phyloP scores from a whole-genome alignment of 164 flowering plant species.

The Vitis riparia region DNA sequence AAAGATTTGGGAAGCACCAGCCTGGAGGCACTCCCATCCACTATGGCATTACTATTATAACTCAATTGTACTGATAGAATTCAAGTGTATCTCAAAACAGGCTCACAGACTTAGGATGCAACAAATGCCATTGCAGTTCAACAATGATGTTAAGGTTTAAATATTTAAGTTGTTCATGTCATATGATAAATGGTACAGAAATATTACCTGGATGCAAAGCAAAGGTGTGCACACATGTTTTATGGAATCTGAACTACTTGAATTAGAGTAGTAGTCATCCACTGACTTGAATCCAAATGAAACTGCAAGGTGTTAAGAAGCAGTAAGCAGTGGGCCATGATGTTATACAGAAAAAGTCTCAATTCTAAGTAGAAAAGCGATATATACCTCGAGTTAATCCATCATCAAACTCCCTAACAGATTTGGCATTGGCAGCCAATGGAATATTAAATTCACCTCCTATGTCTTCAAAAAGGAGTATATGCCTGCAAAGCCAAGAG shows the following conservation, averaged over 20 bases:
- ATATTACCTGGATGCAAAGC: constrained; percentile 84
- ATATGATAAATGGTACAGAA: constrained; percentile 5
- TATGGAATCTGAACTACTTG: constrained; percentile 80
- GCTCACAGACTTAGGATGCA: neutral
- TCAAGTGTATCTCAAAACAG: neutral
- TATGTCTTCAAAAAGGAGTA: constrained; percentile 74
- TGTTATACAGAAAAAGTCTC: neutral
- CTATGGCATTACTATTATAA: neutral
- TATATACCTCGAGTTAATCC: constrained; percentile 72
- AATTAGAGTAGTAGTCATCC: constrained; percentile 82
- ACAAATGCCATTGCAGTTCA: too few relatives aligned
- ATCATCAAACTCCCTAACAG: constrained; percentile 85
- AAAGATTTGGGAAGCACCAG: neutral
- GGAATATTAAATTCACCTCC: constrained; percentile 76
- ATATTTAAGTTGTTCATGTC: neutral
- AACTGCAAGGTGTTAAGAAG: constrained; percentile 42
- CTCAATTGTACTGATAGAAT: neutral
- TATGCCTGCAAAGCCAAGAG: constrained; percentile 53
- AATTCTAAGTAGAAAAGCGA: neutral
- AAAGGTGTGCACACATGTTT: constrained; percentile 68
- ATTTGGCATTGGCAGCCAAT: constrained; percentile 65
- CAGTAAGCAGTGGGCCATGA: constrained; percentile 6
- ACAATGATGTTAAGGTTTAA: too few relatives aligned
- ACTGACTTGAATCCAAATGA: constrained; percentile 95
- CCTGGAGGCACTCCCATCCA: neutral